Evolutionary conservation across 1,139 yeast genomes (phyloP).

Genomic region (Blastobotrys apis): DNA sequence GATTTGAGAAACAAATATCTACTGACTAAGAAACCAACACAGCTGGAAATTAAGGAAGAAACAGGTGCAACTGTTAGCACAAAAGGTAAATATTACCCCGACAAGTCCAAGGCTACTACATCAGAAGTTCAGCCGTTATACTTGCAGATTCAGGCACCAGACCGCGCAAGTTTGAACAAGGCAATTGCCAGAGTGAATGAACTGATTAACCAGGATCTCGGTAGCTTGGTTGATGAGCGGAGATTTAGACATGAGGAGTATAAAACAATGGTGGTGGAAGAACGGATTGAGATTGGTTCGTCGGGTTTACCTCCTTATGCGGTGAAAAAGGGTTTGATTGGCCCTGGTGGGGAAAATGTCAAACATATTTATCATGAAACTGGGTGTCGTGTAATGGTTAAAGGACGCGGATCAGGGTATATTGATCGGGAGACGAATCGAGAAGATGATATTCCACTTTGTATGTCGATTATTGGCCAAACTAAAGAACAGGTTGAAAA

Average conservation of each 20-base stretch:
- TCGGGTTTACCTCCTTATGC: constrained; percentile 22
- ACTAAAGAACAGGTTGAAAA: constrained; percentile 27
- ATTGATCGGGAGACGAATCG: constrained; percentile 32
- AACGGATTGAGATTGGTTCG: constrained; percentile 22
- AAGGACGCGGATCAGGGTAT: constrained; percentile 39
- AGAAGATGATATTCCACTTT: constrained; percentile 36
- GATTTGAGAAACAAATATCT: constrained; percentile 38
- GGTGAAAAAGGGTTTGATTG: constrained; percentile 36
- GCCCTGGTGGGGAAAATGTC: constrained; percentile 37
- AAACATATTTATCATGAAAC: constrained; percentile 38
- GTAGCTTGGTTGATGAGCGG: constrained; percentile 33
- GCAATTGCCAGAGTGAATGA: constrained; percentile 34
- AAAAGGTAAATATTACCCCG: constrained; percentile 39
- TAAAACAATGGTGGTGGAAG: constrained; percentile 3
- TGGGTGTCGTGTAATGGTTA: constrained; percentile 35
- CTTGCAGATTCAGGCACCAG: constrained; percentile 32
- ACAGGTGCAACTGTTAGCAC: constrained; percentile 37
- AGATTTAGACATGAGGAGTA: constrained; percentile 22
- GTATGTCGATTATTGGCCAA: constrained; percentile 32
- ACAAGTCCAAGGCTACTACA: constrained; percentile 35
- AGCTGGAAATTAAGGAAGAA: constrained; percentile 29
- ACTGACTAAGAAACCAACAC: constrained; percentile 37
- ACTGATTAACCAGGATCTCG: constrained; percentile 34
- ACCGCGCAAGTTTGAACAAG: constrained; percentile 30
- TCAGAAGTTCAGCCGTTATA: constrained; percentile 35